Base-by-base conservation (phyloP, 768 basidiomycete species). In the Candolleomyces eurysporus region DNA sequence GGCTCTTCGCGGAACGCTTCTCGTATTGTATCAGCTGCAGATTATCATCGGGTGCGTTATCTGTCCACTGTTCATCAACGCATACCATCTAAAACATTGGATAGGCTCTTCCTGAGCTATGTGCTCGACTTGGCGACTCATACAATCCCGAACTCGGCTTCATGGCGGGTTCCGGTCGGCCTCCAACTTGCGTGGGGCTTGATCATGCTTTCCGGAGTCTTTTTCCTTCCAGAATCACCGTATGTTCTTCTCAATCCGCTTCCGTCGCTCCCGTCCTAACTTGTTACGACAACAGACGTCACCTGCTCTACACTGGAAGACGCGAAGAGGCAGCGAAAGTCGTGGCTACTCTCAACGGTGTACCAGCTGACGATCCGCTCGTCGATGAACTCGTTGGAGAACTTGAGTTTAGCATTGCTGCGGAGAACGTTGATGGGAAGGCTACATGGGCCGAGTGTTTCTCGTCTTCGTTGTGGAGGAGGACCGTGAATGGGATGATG, bases 401-500 rank as follows among this genome's bases (percentile, higher is more conserved):
- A 64, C 80, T 92, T 30, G 78, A 85, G 60, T 83, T 78, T 60
- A 87, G 80, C 43, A 87, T 93, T 68, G 76, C 75, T 16, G 84
- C 82, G 4, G 91, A 93, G 73, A 93, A 92, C 67, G 87, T 89
- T 57, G 90, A 89, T 21, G 91, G 91, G 7, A 88, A 90, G 68
- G 88, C 89, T 1, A 88, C 86, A 0, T 92, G 90, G 90, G 48
- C 79, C 30, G 91, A 92, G 69, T 90, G 89, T 72, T 92, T 92
- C 79, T 87, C 87, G 1, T 78, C 80, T 65, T 74, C 79, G 66
- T 72, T 92, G 48, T 90, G 88, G 84, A 88, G 86, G 72, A 81
- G 91, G 58, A 92, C 90, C 14, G 69, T 78, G 39, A 91, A 91
- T 62, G 89, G 90, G n/a, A 89, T 90, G 86, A 89, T 90, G 86